Conservation (phyloP, 1,284 basidiomycete genomes). For the Trichosporon faecale region DNA sequence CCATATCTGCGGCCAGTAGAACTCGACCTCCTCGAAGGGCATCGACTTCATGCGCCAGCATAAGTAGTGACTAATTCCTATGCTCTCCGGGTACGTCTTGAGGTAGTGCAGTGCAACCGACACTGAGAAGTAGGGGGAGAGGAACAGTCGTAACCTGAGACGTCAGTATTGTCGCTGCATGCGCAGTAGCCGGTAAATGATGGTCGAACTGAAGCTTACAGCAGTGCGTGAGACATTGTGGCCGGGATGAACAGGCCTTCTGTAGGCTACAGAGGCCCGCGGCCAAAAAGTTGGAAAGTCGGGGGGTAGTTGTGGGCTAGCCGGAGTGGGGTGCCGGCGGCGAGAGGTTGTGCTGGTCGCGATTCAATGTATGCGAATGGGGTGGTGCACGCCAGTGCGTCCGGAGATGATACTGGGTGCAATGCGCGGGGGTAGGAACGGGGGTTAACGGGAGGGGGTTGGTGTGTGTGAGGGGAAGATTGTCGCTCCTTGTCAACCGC, state of each 20-base stretch:
- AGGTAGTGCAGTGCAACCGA: conserved; percentile 88
- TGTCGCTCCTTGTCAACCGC: conserved; percentile 2
- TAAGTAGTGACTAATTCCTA: conserved; percentile 94
- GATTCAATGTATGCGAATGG: background rate
- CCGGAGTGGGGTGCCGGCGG: background rate
- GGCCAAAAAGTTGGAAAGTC: conserved; percentile 8
- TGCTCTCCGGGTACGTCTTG: conserved; percentile 81
- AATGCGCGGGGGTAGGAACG: background rate
- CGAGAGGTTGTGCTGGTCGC: background rate
- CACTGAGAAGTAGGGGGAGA: conserved; percentile 86
- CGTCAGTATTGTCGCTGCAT: background rate
- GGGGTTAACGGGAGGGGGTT: no score
- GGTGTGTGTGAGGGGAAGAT: background rate
- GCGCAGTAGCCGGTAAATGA: background rate
- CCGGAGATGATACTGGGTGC: background rate
- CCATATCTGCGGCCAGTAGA: conserved; percentile 97
- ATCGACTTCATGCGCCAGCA: conserved; percentile 75
- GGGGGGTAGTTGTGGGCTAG: background rate
- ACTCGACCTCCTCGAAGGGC: conserved; percentile 75
- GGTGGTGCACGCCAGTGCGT: background rate
- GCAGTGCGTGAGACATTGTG: conserved; percentile 40
- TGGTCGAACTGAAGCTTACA: conserved; percentile 28
- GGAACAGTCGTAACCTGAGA: conserved; percentile 69
- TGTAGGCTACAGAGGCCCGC: background rate
- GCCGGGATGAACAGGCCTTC: conserved; percentile 2